Evolutionary conservation across 2,329 filamentous ascomycete genomes (phyloP).

Genomic region (Ceratocystis alfenasii): DNA sequence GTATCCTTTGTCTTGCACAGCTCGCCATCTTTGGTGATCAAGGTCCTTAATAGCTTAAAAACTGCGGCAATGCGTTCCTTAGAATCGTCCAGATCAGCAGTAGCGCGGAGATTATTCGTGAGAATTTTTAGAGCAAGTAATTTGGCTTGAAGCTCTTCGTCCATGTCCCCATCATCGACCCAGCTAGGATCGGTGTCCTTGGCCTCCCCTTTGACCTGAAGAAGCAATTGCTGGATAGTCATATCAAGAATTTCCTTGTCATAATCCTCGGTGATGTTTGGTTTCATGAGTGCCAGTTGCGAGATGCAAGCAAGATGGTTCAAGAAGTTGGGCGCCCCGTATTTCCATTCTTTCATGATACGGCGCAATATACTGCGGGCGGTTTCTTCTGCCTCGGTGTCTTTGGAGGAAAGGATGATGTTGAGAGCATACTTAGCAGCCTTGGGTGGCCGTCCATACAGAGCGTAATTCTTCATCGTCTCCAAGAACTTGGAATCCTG

Average conservation of each 20-base stretch:
- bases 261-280: conserved; percentile 58
- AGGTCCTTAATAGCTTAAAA: conserved; percentile 64
- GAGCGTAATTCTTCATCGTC: conserved; percentile 69
- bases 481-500: conserved; percentile 69
- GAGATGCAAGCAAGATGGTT: conserved; percentile 59
- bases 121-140: conserved; percentile 72
- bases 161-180: conserved; percentile 54
- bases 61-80: conserved; percentile 54
- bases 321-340: conserved; percentile 62
- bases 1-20: conserved; percentile 64
- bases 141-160: conserved; percentile 75
- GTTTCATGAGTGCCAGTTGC: conserved; percentile 64
- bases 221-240: conserved; percentile 60
- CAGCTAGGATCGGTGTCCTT: conserved; percentile 48
- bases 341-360: conserved; percentile 61
- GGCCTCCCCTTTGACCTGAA: conserved; percentile 51
- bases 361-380: conserved; percentile 71
- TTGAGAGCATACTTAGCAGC: conserved; percentile 90
- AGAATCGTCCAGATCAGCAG: conserved; percentile 34
- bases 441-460: conserved; percentile 67
- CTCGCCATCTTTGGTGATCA: conserved; percentile 68
- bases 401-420: conserved; percentile 64
- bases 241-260: conserved; percentile 70
- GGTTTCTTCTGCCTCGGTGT: conserved; percentile 67
- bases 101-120: conserved; percentile 67